Conservation (phyloP, 2,329 filamentous ascomycete genomes). For the Fusarium sp. region DNA sequence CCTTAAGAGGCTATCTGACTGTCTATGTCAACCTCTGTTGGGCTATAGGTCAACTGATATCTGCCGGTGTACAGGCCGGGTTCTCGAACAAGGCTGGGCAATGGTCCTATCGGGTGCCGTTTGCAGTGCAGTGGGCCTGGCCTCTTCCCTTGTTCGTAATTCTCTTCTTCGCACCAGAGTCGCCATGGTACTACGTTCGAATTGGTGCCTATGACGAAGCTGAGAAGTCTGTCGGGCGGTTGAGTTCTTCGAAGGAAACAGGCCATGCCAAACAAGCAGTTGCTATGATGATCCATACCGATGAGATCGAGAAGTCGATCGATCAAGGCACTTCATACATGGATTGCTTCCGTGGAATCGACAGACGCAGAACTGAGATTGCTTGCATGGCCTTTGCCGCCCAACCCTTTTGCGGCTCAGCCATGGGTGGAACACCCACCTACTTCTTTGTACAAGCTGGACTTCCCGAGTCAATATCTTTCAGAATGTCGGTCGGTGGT, state of each 20-base stretch:
- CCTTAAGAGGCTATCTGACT: slow-evolving; percentile 57
- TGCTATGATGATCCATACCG: slow-evolving; percentile 71
- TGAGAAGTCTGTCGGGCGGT: slow-evolving; percentile 39
- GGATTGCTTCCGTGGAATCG: slow-evolving; percentile 62
- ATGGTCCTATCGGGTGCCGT: slow-evolving; percentile 55
- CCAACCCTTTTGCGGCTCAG: slow-evolving; percentile 57
- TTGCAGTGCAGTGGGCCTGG: slow-evolving; percentile 56
- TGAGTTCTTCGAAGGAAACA: slow-evolving; percentile 52
- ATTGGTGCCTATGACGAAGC: slow-evolving; percentile 49
- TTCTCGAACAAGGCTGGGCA: slow-evolving; percentile 39
- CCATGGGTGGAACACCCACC: slow-evolving; percentile 59
- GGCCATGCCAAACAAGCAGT: slow-evolving; percentile 55
- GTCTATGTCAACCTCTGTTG: slow-evolving; percentile 59
- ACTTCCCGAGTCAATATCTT: slow-evolving; percentile 29
- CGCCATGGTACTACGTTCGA: slow-evolving; percentile 52
- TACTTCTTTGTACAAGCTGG: slow-evolving; percentile 63
- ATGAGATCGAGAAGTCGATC: slow-evolving; percentile 55
- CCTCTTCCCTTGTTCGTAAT: slow-evolving; percentile 47
- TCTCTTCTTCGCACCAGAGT: slow-evolving; percentile 51
- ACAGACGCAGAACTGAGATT: slow-evolving; percentile 61
- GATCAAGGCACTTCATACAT: slow-evolving; percentile 49
- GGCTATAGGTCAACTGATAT: slow-evolving; percentile 58
- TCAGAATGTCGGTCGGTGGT: slow-evolving; percentile 35
- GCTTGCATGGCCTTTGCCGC: slow-evolving; percentile 56
- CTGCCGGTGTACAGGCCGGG: slow-evolving; percentile 49